These are phyloP conservation scores for Discostella stelligera DNA, from an alignment of 352 stramenopile species.

Conservation along the genomic window DNA sequence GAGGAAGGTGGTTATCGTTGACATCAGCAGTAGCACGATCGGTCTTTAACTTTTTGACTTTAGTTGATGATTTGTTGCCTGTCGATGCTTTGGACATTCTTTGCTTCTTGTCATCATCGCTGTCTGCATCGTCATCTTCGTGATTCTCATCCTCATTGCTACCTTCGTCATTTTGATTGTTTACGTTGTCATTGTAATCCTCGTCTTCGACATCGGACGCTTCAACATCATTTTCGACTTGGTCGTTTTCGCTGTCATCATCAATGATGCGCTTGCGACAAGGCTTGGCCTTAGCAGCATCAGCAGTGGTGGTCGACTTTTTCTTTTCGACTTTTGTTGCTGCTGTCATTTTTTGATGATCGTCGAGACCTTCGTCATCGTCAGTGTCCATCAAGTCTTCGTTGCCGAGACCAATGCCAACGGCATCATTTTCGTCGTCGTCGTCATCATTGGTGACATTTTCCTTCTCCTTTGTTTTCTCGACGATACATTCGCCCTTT, in stretches of 20 bases:
- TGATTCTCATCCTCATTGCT: slow-evolving; percentile 25
- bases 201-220: slow-evolving; percentile 37
- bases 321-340: slow-evolving; percentile 1
- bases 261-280: slow-evolving; percentile 18
- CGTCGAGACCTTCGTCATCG: slow-evolving; percentile 24
- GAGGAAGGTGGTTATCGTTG: not conserved
- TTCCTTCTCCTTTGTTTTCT: slow-evolving; percentile 8
- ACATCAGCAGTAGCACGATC: not conserved
- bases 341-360: too few relatives aligned
- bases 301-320: not conserved
- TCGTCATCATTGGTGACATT: slow-evolving; percentile 23
- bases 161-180: slow-evolving; percentile 22
- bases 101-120: slow-evolving; percentile 20
- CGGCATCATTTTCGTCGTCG: slow-evolving; percentile 3
- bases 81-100: slow-evolving; percentile 10
- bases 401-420: not conserved
- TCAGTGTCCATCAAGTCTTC: slow-evolving; percentile 41
- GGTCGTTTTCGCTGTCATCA: slow-evolving; percentile 10
- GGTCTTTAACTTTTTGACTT: not conserved
- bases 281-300: not conserved
- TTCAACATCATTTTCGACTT: slow-evolving; percentile 6
- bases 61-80: slow-evolving; percentile 18
- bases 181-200: slow-evolving; percentile 19
- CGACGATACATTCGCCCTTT: not conserved
- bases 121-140: slow-evolving; percentile 8